These are phyloP conservation scores for Pseudozyma tsukubaensis DNA, from an alignment of 1,284 basidiomycete genomes.

Conservation along the genomic window DNA sequence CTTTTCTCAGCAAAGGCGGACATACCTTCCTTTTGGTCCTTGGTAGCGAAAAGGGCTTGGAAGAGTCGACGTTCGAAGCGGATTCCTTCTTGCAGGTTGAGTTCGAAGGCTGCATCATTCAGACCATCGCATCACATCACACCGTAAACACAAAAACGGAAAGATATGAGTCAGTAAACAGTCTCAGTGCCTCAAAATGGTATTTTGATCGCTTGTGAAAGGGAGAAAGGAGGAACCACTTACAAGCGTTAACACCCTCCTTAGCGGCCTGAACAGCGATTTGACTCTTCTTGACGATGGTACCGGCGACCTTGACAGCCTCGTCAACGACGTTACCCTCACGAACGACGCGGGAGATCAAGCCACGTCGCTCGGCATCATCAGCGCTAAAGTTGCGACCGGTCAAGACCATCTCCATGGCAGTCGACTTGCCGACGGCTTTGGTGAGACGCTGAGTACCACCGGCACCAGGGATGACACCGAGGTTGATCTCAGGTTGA, in stretches of 20 bases:
- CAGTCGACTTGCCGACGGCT: constrained; percentile 89
- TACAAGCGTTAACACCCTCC: constrained; percentile 92
- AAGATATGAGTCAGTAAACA: neutral
- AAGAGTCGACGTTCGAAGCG: constrained; percentile 89
- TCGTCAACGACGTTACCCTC: constrained; percentile 82
- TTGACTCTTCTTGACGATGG: constrained; percentile 85
- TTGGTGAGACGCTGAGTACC: constrained; percentile 85
- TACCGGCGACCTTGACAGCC: constrained; percentile 83
- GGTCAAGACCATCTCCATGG: constrained; percentile 95
- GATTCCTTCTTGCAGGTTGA: constrained; percentile 84
- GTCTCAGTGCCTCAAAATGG: neutral
- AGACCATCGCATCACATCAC: neutral
- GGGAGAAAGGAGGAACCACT: constrained; percentile 59
- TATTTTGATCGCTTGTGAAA: too few relatives aligned
- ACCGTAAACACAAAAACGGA: neutral
- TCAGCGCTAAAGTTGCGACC: constrained; percentile 78
- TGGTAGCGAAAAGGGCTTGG: constrained; percentile 91
- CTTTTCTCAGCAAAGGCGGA: constrained; percentile 96
- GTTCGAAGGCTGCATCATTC: constrained; percentile 75
- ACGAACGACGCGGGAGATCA: constrained; percentile 82
- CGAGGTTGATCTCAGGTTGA: constrained; percentile 97
- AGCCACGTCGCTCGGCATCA: constrained; percentile 86
- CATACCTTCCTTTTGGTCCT: constrained; percentile 99
- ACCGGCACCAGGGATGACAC: constrained; percentile 91
- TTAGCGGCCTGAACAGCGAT: constrained; percentile 91